phyloP scores from a whole-genome alignment of 768 basidiomycete genomes.

The Cytidiella melzeri region DNA sequence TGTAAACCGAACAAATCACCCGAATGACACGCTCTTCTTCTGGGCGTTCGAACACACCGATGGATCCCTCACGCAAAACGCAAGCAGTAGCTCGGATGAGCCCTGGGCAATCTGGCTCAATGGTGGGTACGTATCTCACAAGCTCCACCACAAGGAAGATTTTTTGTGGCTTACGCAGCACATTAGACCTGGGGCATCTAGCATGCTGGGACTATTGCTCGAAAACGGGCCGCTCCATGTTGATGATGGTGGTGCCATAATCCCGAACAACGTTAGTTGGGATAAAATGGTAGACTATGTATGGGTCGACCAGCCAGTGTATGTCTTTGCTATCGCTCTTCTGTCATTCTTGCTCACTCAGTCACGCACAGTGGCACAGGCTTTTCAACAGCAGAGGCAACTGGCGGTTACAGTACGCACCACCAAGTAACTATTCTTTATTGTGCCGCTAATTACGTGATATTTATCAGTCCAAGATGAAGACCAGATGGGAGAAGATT shows the following conservation, averaged over 20 bases:
- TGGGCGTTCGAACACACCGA: conserved; percentile 20
- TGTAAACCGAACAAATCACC: conserved; percentile 22
- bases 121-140: conserved; percentile 43
- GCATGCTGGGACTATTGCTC: conserved; percentile 53
- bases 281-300: conserved; percentile 54
- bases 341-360: background rate
- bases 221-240: conserved; percentile 71
- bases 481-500: conserved; percentile 55
- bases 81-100: conserved; percentile 12
- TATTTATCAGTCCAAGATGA: conserved; percentile 43
- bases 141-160: too few relatives aligned
- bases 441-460: background rate
- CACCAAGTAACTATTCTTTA: too few relatives aligned
- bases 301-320: conserved; percentile 70
- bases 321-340: background rate
- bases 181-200: conserved; percentile 60
- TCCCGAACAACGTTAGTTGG: conserved; percentile 52
- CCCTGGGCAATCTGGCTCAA: conserved; percentile 74
- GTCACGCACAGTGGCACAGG: conserved; percentile 38
- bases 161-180: background rate
- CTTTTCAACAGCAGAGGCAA: conserved; percentile 52
- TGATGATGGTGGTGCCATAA: conserved; percentile 41
- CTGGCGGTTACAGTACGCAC: conserved; percentile 45
- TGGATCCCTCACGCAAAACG: conserved; percentile 38
- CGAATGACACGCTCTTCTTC: conserved; percentile 16